Percentiles rank a stretch among this genome's conserved stretches.
Conservation (phyloP, 257 asterid species). For the Solanum sejunctum region DNA sequence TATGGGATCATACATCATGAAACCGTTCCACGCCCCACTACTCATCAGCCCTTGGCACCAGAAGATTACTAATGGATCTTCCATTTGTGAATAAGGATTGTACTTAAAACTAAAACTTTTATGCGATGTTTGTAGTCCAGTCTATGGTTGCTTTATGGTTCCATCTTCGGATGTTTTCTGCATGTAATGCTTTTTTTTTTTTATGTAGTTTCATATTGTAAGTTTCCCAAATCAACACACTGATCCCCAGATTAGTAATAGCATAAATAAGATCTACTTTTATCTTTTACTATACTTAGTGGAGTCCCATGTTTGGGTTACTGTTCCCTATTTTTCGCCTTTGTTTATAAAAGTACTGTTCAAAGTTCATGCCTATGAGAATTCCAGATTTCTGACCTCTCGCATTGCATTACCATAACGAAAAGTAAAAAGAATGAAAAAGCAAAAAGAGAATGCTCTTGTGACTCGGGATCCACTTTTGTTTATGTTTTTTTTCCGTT, state of each 20-base stretch:
- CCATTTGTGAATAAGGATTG: neutral
- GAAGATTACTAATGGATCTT: conserved; percentile 53
- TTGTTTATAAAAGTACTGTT: neutral
- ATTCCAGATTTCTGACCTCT: no score
- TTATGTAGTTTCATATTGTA: neutral
- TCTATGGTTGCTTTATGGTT: neutral
- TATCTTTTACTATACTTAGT: neutral
- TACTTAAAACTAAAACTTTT: neutral
- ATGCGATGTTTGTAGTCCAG: neutral
- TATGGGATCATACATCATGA: conserved; percentile 49
- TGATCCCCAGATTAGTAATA: neutral
- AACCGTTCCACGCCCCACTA: conserved; percentile 30
- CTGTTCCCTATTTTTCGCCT: neutral
- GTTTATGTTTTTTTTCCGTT: no score
- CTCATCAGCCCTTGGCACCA: conserved; percentile 86
- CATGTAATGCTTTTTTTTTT: neutral
- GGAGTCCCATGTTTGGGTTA: neutral
- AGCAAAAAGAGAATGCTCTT: no score
- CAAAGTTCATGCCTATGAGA: neutral
- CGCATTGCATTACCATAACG: no score
- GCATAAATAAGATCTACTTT: neutral
- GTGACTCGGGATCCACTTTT: no score
- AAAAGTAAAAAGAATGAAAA: no score
- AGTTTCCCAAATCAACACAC: neutral
- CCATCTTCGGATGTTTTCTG: neutral